These are phyloP conservation scores for Nemania sp. DNA, from an alignment of 2,329 filamentous ascomycete genomes.

Conservation along the genomic window DNA sequence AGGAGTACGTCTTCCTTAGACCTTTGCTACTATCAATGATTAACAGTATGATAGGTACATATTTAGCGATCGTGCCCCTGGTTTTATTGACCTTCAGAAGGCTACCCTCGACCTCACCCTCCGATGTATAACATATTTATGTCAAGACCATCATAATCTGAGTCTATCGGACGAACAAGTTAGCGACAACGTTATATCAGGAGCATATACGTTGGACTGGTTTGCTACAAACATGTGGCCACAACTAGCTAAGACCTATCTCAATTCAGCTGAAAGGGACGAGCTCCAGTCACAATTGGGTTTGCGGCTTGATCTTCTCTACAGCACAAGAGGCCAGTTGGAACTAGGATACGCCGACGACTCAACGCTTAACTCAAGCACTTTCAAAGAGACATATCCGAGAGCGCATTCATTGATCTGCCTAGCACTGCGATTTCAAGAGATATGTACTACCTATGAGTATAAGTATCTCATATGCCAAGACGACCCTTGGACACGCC, in stretches of 20 bases:
- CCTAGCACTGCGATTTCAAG: background rate
- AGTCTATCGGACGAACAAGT: background rate
- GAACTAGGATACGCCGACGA: background rate
- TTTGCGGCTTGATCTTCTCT: background rate
- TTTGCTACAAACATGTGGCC: constrained; percentile 11
- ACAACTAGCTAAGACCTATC: background rate
- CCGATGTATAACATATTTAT: constrained; percentile 15
- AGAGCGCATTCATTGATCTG: background rate
- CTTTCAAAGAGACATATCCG: background rate
- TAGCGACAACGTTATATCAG: background rate
- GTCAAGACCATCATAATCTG: constrained; percentile 4
- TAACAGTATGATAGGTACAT: background rate
- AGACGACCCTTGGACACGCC: too few species aligned
- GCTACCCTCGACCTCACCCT: constrained; percentile 22
- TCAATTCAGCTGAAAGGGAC: background rate
- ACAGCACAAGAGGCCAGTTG: background rate
- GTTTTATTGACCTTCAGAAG: constrained; percentile 19
- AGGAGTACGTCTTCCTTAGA: constrained; percentile 44
- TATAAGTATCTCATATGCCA: too few species aligned
- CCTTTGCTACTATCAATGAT: background rate
- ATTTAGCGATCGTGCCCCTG: background rate
- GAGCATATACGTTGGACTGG: constrained; percentile 2
- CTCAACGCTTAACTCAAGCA: background rate
- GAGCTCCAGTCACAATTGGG: background rate
- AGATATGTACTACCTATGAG: background rate